Base-by-base conservation (phyloP, 2,329 filamentous ascomycete species). In the Periconia sp. region DNA sequence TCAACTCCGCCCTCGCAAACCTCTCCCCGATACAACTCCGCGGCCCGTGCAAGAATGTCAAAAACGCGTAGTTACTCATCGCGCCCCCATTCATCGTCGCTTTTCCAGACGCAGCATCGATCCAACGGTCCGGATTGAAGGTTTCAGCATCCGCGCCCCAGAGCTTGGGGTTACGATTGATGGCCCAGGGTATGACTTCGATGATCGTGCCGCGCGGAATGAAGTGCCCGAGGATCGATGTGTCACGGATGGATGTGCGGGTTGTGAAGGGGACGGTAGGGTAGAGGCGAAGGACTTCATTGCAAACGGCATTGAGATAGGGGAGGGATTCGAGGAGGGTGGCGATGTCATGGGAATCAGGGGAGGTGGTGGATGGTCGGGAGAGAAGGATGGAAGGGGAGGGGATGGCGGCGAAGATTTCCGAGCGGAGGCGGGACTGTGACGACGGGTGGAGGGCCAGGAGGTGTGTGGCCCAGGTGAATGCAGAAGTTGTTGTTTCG, bases 401-500 rank as follows among this genome's bases (percentile, higher is more conserved):
- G 0, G 87, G 85, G 11, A 92, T 79, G 17, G 79, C 76, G 18
- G 78, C 69, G 54, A 84, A 84, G 44, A 95, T 75, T 70, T 94
- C 91, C 11, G 79, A 74, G 19, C 90, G 86, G 3, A 95, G 82
- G 2, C 81, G 81, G 19, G 73, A 73, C 74, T 94, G 89, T 2
- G 89, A 77, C 0, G 85, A 79, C 0, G 84, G 86, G 62, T 91
- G 74, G 18, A 80, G 79, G 61, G 84, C 84, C n/a, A 94, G 81
- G 42, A 87, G 76, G 67, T 91, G 90, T 8, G 86, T 74, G 2
- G 87, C 83, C 88, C 89, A 93, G n/a, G 86, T 88, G 68, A 94
- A 79, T 17, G 89, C 82, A 1, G 86, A 82, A 1, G 90, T 85
- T 0, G 89, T 92, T 1, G 90, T 93, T 74, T 93, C 89, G 71